Percentiles rank a stretch among this genome's conserved stretches.
phyloP scores from a whole-genome alignment of 2,329 filamentous ascomycete species.

The Arthrobotrys musiformis region DNA sequence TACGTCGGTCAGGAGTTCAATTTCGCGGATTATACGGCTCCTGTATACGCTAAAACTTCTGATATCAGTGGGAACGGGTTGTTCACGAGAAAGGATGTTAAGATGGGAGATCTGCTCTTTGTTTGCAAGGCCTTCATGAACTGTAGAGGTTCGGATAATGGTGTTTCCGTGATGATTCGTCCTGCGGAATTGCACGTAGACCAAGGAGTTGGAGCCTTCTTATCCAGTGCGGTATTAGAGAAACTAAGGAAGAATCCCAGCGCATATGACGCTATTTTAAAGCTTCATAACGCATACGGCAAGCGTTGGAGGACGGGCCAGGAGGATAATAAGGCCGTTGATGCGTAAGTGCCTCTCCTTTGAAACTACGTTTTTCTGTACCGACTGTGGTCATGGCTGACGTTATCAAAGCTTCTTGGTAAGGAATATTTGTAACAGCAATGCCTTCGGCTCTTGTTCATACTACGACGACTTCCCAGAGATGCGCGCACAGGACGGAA shows the following conservation, averaged over 20 bases:
- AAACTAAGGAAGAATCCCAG: slow-evolving; percentile 16
- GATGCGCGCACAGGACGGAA: not conserved
- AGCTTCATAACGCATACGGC: not conserved
- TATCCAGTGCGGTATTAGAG: not conserved
- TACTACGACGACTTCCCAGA: slow-evolving; percentile 41
- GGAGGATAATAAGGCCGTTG: not conserved
- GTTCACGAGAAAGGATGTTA: slow-evolving; percentile 21
- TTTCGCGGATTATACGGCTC: slow-evolving; percentile 40
- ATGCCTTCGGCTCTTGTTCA: slow-evolving; percentile 28
- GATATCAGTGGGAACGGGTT: slow-evolving; percentile 21
- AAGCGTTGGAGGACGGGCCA: not conserved
- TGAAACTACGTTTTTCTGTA: not conserved
- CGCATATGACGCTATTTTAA: not conserved
- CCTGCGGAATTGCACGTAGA: not conserved
- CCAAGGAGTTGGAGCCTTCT: not conserved
- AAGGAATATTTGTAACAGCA: slow-evolving; percentile 20
- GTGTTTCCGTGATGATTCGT: slow-evolving; percentile 5
- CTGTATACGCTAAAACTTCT: not conserved
- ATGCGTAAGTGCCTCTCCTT: slow-evolving; percentile 17
- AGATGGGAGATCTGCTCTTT: slow-evolving; percentile 37
- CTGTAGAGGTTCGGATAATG: slow-evolving; percentile 27
- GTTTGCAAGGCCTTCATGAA: slow-evolving; percentile 30
- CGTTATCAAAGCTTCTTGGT: slow-evolving; percentile 16
- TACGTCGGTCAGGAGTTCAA: slow-evolving; percentile 1
- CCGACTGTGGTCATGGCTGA: not conserved